Conservation (phyloP, 176 grass and related monocot genomes). For the Ensete ventricosum region DNA sequence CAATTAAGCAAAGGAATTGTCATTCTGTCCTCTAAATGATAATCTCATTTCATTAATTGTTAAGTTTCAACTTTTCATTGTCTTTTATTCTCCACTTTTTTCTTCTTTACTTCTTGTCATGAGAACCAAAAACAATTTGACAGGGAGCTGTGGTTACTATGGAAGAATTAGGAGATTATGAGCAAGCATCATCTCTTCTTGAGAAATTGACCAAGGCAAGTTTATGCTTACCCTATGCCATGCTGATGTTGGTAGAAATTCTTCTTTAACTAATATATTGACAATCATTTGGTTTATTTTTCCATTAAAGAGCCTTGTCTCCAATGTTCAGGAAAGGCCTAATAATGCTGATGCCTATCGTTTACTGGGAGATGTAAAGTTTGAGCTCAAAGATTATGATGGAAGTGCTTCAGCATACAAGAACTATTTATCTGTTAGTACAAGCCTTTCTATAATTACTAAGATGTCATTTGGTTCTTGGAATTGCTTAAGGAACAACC, state of each 20-base stretch:
- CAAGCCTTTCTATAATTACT: slow-evolving; percentile 6
- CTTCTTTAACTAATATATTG: background rate
- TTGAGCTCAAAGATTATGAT: slow-evolving; percentile 88
- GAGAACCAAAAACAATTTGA: slow-evolving; percentile 6
- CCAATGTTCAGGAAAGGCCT: slow-evolving; percentile 60
- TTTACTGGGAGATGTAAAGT: slow-evolving; percentile 88
- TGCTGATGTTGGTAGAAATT: slow-evolving; percentile 1
- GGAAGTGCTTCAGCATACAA: slow-evolving; percentile 70
- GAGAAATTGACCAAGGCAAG: slow-evolving; percentile 72
- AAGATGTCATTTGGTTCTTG: slow-evolving; percentile 14
- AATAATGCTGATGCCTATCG: slow-evolving; percentile 73
- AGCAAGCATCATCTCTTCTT: slow-evolving; percentile 57
- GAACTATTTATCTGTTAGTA: slow-evolving; percentile 56
- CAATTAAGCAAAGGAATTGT: too few relatives aligned
- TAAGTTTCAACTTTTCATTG: background rate
- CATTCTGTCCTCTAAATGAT: too few relatives aligned
- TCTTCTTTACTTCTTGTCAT: background rate
- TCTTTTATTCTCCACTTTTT: background rate
- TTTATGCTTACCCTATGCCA: slow-evolving; percentile 10
- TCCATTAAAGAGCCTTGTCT: slow-evolving; percentile 17
- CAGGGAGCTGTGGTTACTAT: slow-evolving; percentile 80
- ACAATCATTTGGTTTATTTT: slow-evolving; percentile 23
- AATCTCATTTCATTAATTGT: too few relatives aligned
- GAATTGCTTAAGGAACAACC: background rate
- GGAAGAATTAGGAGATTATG: slow-evolving; percentile 77